Evolutionary conservation across 1,139 yeast species (phyloP).

Genomic region (Ogataea hybrid): DNA sequence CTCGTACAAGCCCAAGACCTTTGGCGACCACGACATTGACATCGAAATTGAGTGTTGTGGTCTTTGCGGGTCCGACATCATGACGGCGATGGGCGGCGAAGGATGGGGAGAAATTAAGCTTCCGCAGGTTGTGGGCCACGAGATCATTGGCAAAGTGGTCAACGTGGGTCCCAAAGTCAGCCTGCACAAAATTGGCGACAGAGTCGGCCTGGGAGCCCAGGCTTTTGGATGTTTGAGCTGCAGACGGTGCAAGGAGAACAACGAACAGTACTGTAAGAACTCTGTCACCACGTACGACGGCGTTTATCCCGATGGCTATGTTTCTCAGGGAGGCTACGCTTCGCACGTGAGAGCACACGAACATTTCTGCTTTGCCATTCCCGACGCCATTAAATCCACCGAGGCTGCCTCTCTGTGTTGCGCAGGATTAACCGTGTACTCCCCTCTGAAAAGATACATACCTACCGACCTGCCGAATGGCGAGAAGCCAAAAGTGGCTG

Average conservation of each 20-base stretch:
- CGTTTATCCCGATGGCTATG: conserved; percentile 38
- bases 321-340: conserved; percentile 62
- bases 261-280: conserved; percentile 50
- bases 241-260: conserved; percentile 41
- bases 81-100: conserved; percentile 36
- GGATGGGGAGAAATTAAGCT: conserved; percentile 40
- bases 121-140: conserved; percentile 44
- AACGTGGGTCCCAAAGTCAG: conserved; percentile 45
- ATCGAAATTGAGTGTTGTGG: conserved; percentile 50
- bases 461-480: conserved; percentile 38
- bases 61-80: conserved; percentile 56
- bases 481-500: conserved; percentile 44
- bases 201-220: conserved; percentile 63
- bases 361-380: conserved; percentile 52
- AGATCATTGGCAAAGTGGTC: conserved; percentile 43
- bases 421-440: conserved; percentile 62
- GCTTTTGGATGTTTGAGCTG: conserved; percentile 49
- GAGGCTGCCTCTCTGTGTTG: conserved; percentile 64
- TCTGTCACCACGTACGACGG: conserved; percentile 46
- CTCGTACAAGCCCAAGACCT: conserved; percentile 38
- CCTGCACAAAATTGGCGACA: conserved; percentile 50
- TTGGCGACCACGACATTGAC: conserved; percentile 61
- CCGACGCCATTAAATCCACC: conserved; percentile 46
- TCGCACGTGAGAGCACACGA: conserved; percentile 57
- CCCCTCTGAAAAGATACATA: conserved; percentile 48